Evolutionary conservation across 306 rosid genomes (phyloP), one percentile per base, ranked within the genome.

Genomic region (Dalbergia oliveri): DNA sequence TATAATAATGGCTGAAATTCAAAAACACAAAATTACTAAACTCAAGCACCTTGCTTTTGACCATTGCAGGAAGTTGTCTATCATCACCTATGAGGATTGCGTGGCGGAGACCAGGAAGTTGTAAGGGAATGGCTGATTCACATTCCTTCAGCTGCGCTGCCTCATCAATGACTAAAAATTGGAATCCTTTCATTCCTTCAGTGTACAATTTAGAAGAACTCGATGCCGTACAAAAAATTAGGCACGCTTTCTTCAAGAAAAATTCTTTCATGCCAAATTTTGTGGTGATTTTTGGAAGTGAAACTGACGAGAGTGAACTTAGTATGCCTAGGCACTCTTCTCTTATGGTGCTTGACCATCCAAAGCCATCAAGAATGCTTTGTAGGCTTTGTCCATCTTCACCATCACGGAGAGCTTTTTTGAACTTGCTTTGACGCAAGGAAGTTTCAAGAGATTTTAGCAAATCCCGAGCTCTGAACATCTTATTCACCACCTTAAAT

Each of bases 81-180:
- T 90, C 92, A 67, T 90, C 94, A 18, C 92, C 91, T 13, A 88
- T 82, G 19, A 90, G 82, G 23, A 88, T 59, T 15, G 86, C 82
- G 43, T 69, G 79, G 4, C 43, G 50, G n/a, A 85, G 69, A 21
- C 89, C 92, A 0, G 79, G 58, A n/a, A 88, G 83, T 73, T 88
- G 89, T 35, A 88, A 69, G 11, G 94, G 91, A 69, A 88, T 87
- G 33, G 81, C 31, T 11, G 89, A 87, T 64, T 90, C 94, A 58
- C 94, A 88, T 74, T 87, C 94, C 58, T 83, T 90, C 4, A 90
- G 84, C 44, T 87, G 89, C 0, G 89, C 93, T 12, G 90, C 91
- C 79, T 91, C 93, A 65, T 91, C 95, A 31, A 91, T 78, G 3
- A 91, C 83, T 60, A 84, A 45, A 45, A 70, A 75, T 18, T 65